Percentiles rank a stretch among this genome's conserved stretches.
These are phyloP conservation scores for Colletotrichum zoysiae DNA, from an alignment of 2,329 filamentous ascomycete species.

Conservation along the genomic window DNA sequence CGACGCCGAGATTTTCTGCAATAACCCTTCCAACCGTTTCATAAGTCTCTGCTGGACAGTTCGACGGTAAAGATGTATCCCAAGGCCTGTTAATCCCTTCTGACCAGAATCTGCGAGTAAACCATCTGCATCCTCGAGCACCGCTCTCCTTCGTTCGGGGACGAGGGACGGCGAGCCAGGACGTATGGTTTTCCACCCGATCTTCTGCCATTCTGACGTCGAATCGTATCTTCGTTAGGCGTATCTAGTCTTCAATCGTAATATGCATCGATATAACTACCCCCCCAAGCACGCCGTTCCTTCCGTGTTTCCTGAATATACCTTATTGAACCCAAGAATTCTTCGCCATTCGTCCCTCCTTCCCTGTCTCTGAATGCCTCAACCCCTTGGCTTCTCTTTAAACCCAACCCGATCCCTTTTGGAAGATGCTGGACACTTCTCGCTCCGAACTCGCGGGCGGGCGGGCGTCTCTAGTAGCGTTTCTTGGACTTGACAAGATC, in stretches of 20 bases:
- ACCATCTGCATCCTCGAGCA: neutral
- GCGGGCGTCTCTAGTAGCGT: constrained; percentile 34
- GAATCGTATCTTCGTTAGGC: neutral
- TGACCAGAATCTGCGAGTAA: neutral
- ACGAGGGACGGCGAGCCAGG: neutral
- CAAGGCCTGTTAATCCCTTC: no score
- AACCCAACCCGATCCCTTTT: neutral
- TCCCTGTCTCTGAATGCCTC: neutral
- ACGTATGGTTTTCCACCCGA: neutral
- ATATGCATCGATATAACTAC: neutral
- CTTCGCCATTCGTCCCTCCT: neutral
- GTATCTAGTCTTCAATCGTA: neutral
- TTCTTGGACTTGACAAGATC: constrained; percentile 41
- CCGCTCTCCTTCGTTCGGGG: neutral
- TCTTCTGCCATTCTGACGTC: neutral
- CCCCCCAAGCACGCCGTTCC: neutral
- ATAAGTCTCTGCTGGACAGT: neutral
- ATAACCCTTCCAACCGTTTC: neutral
- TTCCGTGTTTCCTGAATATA: neutral
- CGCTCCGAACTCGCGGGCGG: no score
- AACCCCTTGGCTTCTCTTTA: neutral
- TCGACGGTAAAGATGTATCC: neutral
- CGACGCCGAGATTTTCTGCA: neutral
- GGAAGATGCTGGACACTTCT: neutral
- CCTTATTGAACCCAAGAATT: neutral